phyloP scores from a whole-genome alignment of 2,329 filamentous ascomycete genomes.

The Amesomyces nigricolor region DNA sequence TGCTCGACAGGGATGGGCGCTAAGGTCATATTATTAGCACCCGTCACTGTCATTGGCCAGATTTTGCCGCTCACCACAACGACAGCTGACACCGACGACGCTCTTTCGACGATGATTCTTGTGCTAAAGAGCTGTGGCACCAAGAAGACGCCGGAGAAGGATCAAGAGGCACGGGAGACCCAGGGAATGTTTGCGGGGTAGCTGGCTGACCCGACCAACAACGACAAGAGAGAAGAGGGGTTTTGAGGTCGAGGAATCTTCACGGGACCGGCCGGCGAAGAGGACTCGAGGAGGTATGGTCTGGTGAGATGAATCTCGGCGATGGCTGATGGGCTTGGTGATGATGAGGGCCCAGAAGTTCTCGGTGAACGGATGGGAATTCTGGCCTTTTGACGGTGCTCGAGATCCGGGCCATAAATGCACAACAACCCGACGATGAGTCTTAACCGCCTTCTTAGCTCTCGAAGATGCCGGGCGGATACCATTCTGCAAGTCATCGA shows the following conservation, averaged over 20 bases:
- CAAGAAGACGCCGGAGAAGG: slow-evolving; percentile 7
- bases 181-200: too few species aligned
- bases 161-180: neutral
- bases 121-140: slow-evolving; percentile 5
- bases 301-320: too few species aligned
- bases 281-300: neutral
- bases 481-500: slow-evolving; percentile 15
- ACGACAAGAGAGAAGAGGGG: neutral
- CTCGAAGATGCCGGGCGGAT: slow-evolving; percentile 13
- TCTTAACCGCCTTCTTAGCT: neutral
- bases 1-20: slow-evolving; percentile 26
- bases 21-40: slow-evolving; percentile 31
- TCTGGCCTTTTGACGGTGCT: neutral
- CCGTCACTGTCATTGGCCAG: slow-evolving; percentile 25
- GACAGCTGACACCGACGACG: slow-evolving; percentile 9
- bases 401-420: slow-evolving; percentile 5
- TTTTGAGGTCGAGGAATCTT: neutral
- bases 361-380: neutral
- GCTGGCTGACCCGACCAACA: too few species aligned
- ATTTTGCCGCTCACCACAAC: slow-evolving; percentile 23
- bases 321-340: neutral
- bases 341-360: neutral
- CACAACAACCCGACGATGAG: neutral
- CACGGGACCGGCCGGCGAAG: slow-evolving; percentile 17
- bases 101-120: slow-evolving; percentile 1